Base-by-base conservation (phyloP, 108 stramenopile species). In the Nannochloropsis gaditana region DNA sequence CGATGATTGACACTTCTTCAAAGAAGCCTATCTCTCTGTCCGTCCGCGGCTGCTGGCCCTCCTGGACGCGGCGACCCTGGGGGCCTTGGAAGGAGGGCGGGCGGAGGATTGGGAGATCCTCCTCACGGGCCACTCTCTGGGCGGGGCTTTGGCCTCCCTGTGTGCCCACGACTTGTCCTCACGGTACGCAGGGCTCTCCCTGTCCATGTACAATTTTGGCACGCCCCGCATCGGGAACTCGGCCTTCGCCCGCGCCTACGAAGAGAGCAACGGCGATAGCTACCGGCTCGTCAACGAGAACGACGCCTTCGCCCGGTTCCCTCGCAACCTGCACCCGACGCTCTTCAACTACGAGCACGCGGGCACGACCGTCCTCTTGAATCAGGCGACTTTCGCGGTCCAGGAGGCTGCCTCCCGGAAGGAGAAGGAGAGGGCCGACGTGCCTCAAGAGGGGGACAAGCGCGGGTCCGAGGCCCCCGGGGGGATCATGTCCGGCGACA, bases 141-240 rank as follows among this genome's bases (percentile, higher is more conserved):
- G 82, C 19, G 82, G 82, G 8, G 82, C 82, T 15, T 21, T 82
- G 43, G 82, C 82, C 21, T 45, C 82, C 19, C 21, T 82, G 9
- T 43, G 44, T 82, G 82, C 82, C 19, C 45, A 45, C 19, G 82
- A 82, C 21, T 82, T 82, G 44, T 82, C 82, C 19, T 15, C 15
- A 21, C 15, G 82, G 21, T 21, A 82, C 9, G 19, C 44, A 82
- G 44, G 43, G 45, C 9, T 82, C 19, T n/a, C 17, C 15, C 19
- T 82, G 82, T 43, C 44, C 4, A 82, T 82, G 82, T 82, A 82
- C 21, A 82, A 82, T 21, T 82, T 82, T 9, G 82, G 82, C 5
- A 21, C 82, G 17, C 82, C 82, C 15, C 43, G 45, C 8, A 19
- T 82, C 2, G 82, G 82, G 9, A 82, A 82, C 82, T 82, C 44